phyloP scores from a whole-genome alignment of 2,329 filamentous ascomycete species.

The Colletotrichum filicis region DNA sequence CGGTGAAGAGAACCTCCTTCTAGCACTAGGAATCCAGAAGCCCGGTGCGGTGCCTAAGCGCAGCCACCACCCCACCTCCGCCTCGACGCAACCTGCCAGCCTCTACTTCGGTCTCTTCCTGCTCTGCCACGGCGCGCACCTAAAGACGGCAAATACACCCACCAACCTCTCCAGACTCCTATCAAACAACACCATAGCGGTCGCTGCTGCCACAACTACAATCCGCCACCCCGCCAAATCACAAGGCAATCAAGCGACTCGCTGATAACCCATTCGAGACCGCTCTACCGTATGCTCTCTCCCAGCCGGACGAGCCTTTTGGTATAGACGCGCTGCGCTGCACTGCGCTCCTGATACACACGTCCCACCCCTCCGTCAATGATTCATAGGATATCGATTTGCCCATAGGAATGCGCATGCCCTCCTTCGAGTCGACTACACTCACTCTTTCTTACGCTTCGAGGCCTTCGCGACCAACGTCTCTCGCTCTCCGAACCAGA shows the following conservation, averaged over 20 bases:
- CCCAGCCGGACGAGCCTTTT: constrained; percentile 10
- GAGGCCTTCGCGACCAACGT: constrained; percentile 5
- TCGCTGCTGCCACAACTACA: constrained; percentile 22
- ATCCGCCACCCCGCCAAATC: constrained; percentile 32
- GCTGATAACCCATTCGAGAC: constrained; percentile 1
- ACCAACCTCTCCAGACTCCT: constrained; percentile 30
- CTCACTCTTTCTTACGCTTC: constrained; percentile 18
- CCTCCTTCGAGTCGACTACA: constrained; percentile 20
- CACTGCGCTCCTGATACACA: constrained; percentile 14
- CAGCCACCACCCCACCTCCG: constrained; percentile 34
- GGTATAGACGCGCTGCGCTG: constrained; percentile 3
- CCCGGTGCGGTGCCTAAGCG: constrained; percentile 34
- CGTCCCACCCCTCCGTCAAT: constrained; percentile 21
- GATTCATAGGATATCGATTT: constrained; percentile 28
- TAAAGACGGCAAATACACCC: constrained; percentile 31
- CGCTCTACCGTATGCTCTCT: constrained; percentile 13
- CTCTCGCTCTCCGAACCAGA: constrained; percentile 13
- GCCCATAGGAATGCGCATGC: constrained; percentile 33
- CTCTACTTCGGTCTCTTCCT: constrained; percentile 17
- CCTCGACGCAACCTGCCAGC: constrained; percentile 27
- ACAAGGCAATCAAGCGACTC: constrained; percentile 30
- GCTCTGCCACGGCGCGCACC: constrained; percentile 31
- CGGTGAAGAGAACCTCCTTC: constrained; percentile 20
- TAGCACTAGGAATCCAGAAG: constrained; percentile 32
- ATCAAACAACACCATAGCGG: constrained; percentile 7